Conservation (phyloP, 1,284 basidiomycete species). For the Sanghuangporus baumii region DNA sequence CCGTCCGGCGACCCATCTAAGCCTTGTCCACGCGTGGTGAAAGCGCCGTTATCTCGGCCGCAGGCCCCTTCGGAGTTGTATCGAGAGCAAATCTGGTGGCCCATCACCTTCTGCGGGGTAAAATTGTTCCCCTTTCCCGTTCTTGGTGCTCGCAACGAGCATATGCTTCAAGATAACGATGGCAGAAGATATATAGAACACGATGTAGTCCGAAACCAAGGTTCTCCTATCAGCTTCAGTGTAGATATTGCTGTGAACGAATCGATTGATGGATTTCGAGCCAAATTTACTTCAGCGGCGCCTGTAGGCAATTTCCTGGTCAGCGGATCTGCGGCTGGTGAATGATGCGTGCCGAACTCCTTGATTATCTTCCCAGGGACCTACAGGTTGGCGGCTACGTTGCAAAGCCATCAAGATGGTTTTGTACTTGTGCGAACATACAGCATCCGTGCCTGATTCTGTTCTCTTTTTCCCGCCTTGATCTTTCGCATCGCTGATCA, state of each 20-base stretch:
- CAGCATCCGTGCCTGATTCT: background rate
- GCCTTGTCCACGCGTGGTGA: background rate
- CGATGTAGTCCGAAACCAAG: background rate
- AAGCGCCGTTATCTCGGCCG: background rate
- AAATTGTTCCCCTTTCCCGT: background rate
- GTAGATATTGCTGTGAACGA: background rate
- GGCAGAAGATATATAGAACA: background rate
- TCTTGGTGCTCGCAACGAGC: background rate
- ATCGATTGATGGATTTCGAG: background rate
- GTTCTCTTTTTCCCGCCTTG: background rate
- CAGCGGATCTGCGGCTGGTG: background rate
- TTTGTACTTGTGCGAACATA: background rate
- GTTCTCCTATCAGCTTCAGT: background rate
- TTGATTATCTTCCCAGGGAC: background rate
- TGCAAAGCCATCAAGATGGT: background rate
- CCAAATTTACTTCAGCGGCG: background rate
- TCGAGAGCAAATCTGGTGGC: slow-evolving; percentile 1
- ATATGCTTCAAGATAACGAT: background rate
- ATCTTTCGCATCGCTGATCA: slow-evolving; percentile 1
- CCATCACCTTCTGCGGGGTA: background rate
- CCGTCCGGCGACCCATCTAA: background rate
- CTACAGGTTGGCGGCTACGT: background rate
- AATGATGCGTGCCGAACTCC: background rate
- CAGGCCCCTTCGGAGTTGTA: background rate
- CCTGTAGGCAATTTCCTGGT: background rate